Percentiles rank a stretch among this genome's conserved stretches.
Evolutionary conservation across 345 rosid species (phyloP).

Genomic region (Lenwebbia sp.): DNA sequence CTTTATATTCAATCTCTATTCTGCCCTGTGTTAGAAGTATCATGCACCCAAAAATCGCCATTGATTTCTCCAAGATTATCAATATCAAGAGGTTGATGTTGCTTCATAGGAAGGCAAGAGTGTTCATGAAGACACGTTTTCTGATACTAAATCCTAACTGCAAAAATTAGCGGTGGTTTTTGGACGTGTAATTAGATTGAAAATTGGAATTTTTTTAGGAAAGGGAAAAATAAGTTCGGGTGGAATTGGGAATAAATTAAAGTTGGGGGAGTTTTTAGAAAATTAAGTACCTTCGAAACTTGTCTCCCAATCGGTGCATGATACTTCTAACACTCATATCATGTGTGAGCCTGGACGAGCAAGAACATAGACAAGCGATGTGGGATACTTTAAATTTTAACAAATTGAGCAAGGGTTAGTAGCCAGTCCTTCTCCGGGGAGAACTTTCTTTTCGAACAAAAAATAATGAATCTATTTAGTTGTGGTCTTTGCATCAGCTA

Average conservation of each 20-base stretch:
- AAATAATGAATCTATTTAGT: not conserved
- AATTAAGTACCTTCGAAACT: not conserved
- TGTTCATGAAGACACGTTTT: not conserved
- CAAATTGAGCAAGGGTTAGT: not conserved
- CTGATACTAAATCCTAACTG: fast-evolving
- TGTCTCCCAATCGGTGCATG: not conserved
- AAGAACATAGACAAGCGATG: not conserved
- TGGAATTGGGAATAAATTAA: not conserved
- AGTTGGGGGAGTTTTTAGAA: not conserved
- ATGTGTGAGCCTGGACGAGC: not conserved
- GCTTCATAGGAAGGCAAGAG: not conserved
- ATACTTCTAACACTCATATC: not conserved
- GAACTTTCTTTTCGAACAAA: not conserved
- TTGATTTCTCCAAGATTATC: fast-evolving
- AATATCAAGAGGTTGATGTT: not conserved
- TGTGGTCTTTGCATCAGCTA: not conserved
- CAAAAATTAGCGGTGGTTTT: not conserved
- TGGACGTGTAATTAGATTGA: not conserved
- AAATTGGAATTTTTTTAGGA: not conserved
- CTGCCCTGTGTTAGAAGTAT: too few relatives aligned
- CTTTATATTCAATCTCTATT: not conserved
- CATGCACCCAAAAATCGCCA: not conserved
- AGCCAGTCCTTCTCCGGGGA: not conserved
- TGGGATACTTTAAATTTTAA: not conserved
- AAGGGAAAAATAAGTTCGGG: too few relatives aligned